Evolutionary conservation across 768 basidiomycete species (phyloP).

Genomic region (Phanerochaete carnosa): DNA sequence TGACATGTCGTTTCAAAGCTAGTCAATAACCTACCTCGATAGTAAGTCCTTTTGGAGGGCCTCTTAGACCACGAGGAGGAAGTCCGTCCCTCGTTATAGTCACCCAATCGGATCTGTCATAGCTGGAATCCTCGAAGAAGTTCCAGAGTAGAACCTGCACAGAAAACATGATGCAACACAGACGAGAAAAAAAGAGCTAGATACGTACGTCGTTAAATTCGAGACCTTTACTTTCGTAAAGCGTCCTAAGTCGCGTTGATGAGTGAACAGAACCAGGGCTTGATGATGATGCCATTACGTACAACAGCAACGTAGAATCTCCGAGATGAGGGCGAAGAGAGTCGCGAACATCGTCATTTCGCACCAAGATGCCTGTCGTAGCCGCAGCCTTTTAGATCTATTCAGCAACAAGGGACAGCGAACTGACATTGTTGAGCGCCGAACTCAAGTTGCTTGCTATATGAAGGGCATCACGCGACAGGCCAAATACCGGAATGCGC

Average conservation of each 20-base stretch:
- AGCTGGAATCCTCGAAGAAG: slow-evolving; percentile 4
- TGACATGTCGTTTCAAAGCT: not conserved
- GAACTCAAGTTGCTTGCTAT: slow-evolving; percentile 53
- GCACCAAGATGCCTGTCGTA: slow-evolving; percentile 61
- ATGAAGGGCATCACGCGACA: not conserved
- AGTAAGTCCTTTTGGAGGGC: not conserved
- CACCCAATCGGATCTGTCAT: not conserved
- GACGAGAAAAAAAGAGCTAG: not conserved
- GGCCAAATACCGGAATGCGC: not conserved
- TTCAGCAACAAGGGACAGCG: not conserved
- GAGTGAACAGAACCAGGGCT: not conserved
- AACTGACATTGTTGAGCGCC: slow-evolving; percentile 62
- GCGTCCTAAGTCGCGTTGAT: slow-evolving; percentile 31
- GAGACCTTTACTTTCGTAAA: slow-evolving; percentile 64
- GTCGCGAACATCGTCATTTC: slow-evolving; percentile 50
- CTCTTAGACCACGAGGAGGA: too few species aligned
- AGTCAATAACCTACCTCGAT: not conserved
- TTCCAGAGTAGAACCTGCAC: slow-evolving; percentile 5
- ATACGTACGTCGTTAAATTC: slow-evolving; percentile 61
- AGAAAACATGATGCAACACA: not conserved
- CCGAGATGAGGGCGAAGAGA: slow-evolving; percentile 50
- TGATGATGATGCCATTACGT: slow-evolving; percentile 17
- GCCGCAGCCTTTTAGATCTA: not conserved
- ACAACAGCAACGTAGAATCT: slow-evolving; percentile 56
- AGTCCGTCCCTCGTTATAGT: not conserved